Conservation (phyloP, 768 basidiomycete species). For the Phlegmacium glaucopus region DNA sequence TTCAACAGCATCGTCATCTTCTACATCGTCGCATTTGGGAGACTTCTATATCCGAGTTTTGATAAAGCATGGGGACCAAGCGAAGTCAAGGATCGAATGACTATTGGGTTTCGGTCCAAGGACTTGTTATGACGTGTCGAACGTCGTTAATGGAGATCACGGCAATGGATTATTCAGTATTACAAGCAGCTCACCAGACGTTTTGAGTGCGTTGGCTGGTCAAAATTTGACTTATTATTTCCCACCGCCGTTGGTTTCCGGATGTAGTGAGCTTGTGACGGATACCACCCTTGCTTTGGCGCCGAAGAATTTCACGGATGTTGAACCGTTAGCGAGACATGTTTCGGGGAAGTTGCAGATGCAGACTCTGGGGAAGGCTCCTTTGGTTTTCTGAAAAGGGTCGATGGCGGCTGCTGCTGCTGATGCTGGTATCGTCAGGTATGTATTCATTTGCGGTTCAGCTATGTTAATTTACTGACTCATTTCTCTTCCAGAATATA, state of each 20-base stretch:
- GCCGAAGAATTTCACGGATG: constrained; percentile 61
- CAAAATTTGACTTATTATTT: constrained; percentile 86
- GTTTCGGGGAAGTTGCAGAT: constrained; percentile 58
- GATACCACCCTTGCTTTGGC: constrained; percentile 47
- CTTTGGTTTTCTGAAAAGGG: constrained; percentile 60
- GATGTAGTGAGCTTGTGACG: constrained; percentile 71
- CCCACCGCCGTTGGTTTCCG: constrained; percentile 73
- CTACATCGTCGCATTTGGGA: constrained; percentile 86
- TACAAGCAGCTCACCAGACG: constrained; percentile 62
- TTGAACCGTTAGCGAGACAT: constrained; percentile 68
- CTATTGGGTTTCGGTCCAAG: constrained; percentile 84
- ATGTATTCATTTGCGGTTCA: too few relatives aligned
- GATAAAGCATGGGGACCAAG: constrained; percentile 78
- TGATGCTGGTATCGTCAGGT: constrained; percentile 49
- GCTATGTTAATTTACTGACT: not conserved
- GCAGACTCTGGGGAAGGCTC: constrained; percentile 73
- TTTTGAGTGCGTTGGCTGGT: constrained; percentile 72
- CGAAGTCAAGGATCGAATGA: constrained; percentile 68
- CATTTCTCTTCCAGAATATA: constrained; percentile 52
- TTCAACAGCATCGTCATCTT: constrained; percentile 79
- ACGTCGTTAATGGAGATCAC: constrained; percentile 82
- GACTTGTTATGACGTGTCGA: constrained; percentile 78
- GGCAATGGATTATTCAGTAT: constrained; percentile 57
- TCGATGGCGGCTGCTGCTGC: constrained; percentile 44
- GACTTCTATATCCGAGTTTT: constrained; percentile 79